Conservation (phyloP, 73 alveolate genomes). For the Urostyla sp. region DNA sequence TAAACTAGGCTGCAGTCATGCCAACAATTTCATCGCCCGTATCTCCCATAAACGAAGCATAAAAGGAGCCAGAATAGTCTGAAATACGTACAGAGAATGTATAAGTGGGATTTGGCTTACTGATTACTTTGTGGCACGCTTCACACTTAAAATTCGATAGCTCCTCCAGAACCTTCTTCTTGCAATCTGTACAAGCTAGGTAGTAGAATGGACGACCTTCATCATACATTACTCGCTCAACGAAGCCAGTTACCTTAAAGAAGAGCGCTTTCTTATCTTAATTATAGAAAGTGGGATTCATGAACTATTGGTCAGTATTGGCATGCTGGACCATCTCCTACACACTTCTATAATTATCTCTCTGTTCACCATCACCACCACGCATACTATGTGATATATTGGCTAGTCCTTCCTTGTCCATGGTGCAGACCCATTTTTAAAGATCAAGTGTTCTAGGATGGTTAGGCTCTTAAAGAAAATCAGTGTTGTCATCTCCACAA, state of each 20-base stretch:
- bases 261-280: background rate
- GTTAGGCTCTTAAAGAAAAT: constrained; percentile 1
- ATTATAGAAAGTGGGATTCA: too few relatives aligned
- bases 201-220: constrained; percentile 51
- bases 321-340: background rate
- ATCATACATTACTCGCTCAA: constrained; percentile 5
- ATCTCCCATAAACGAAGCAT: constrained; percentile 46
- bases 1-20: constrained; percentile 34
- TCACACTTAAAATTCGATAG: constrained; percentile 60
- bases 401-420: background rate
- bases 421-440: constrained; percentile 37
- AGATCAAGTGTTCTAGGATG: constrained; percentile 16
- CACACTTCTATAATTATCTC: constrained; percentile 38
- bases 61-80: constrained; percentile 55
- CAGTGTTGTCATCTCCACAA: constrained; percentile 42
- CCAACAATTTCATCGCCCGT: constrained; percentile 53
- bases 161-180: constrained; percentile 59
- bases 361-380: background rate
- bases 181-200: constrained; percentile 70
- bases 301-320: background rate
- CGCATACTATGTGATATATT: constrained; percentile 3
- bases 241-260: constrained; percentile 15
- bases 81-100: constrained; percentile 52
- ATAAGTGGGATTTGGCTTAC: constrained; percentile 51
- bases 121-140: constrained; percentile 24